These are phyloP conservation scores for Bauhinia variegata DNA, from an alignment of 306 rosid species.

Conservation along the genomic window DNA sequence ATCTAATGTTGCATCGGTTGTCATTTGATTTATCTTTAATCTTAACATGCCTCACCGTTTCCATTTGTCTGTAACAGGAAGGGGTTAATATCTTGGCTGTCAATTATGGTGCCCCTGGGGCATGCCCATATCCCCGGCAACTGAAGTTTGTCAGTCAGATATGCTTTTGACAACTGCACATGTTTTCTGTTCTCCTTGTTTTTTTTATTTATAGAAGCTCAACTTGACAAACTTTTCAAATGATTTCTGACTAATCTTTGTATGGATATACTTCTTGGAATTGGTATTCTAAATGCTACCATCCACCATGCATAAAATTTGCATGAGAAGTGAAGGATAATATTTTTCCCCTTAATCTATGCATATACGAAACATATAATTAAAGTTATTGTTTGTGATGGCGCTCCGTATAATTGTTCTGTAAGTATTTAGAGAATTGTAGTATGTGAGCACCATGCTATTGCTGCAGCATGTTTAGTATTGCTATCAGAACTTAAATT, in stretches of 20 bases:
- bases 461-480: too few relatives aligned
- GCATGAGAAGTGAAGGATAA: slow-evolving; percentile 11
- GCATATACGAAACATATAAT: too few relatives aligned
- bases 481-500: too few relatives aligned
- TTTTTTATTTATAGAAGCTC: slow-evolving; percentile 19
- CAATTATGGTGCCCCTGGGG: slow-evolving; percentile 83
- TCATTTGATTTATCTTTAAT: slow-evolving; percentile 13
- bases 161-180: slow-evolving; percentile 15
- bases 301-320: background rate
- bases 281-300: background rate
- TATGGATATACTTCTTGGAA: background rate
- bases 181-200: slow-evolving; percentile 22
- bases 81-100: slow-evolving; percentile 83
- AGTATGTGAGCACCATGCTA: too few relatives aligned
- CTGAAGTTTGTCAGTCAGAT: slow-evolving; percentile 64
- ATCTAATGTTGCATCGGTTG: slow-evolving; percentile 12
- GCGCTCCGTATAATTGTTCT: too few relatives aligned
- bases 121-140: slow-evolving; percentile 85
- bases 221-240: slow-evolving; percentile 19
- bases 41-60: slow-evolving; percentile 25
- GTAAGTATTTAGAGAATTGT: too few relatives aligned
- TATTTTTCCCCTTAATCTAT: slow-evolving; percentile 15
- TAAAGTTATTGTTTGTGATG: too few relatives aligned
- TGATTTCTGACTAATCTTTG: slow-evolving; percentile 5
- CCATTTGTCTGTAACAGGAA: slow-evolving; percentile 60